Conservation (phyloP, 179 eudicot species). For the Carnegiea gigantea region DNA sequence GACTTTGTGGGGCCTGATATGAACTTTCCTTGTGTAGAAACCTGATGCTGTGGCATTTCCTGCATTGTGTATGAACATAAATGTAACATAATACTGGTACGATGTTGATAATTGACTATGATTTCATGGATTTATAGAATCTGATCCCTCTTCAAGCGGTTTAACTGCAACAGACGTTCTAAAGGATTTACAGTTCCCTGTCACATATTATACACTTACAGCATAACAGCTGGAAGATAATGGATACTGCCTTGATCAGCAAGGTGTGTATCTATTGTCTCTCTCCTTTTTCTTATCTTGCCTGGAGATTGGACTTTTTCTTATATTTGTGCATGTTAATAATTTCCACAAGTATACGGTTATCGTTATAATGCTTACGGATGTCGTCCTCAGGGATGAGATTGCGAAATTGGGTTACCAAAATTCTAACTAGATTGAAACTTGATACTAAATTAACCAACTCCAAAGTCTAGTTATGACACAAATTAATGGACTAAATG, state of each 20-base stretch:
- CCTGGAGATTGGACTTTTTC: constrained; percentile 5
- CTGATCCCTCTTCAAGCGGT: constrained; percentile 26
- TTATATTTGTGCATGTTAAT: constrained; percentile 1
- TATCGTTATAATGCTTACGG: too few species aligned
- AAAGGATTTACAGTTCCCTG: constrained; percentile 58
- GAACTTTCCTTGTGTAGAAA: neutral
- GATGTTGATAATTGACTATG: neutral
- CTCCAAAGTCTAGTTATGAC: too few species aligned
- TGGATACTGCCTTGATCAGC: constrained; percentile 62
- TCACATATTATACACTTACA: constrained; percentile 81
- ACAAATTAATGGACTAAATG: too few species aligned
- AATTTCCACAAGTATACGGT: too few species aligned
- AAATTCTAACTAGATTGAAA: too few species aligned
- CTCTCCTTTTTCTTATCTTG: neutral
- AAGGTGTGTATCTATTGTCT: constrained; percentile 45
- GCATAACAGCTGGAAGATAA: constrained; percentile 78
- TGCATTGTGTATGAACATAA: neutral
- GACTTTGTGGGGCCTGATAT: neutral
- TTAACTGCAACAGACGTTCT: constrained; percentile 36
- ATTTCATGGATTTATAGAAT: constrained; percentile 23
- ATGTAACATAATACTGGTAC: neutral
- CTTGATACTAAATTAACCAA: too few species aligned
- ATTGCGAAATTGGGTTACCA: too few species aligned
- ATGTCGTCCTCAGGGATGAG: too few species aligned
- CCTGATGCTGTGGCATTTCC: neutral